Evolutionary conservation across 2,329 filamentous ascomycete genomes (phyloP), one percentile per base, ranked within the genome.

Genomic region (Aspergillus aculeatus): DNA sequence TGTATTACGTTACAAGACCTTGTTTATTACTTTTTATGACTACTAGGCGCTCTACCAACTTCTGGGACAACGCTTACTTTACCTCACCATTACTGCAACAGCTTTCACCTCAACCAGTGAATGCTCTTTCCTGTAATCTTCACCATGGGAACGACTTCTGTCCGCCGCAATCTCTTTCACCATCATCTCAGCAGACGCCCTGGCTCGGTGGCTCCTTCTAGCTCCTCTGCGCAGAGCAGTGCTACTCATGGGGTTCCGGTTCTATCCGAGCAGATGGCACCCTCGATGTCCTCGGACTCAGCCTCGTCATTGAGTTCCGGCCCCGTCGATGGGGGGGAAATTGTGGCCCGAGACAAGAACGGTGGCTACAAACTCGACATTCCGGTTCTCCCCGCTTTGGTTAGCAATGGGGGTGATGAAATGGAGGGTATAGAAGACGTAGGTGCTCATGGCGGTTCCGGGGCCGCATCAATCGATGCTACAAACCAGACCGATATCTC

Each of bases 391-490:
- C 77, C 77, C 21, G 69, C 72, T 9, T 62, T 71, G 16, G 60
- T 75, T 23, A 63, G 71, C n/a, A 75, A 76, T 29, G 73, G 76
- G 53, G 76, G 70, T 3, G 77, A 78, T 38, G 77, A 75, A 32
- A 71, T 77, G 64, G 78, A 79, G 47, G 75, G 73, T 24, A 73
- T 72, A 16, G 78, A 82, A 16, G 83, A 84, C 56, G 82, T 84
- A 65, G 70, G 81, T 81, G 54, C 77, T 77, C 59, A 81, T 80
- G 24, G 75, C 83, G 50, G 88, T 29, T 60, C 64, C 87, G 66
- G 84, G 87, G 57, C 81, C 78, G 62, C 79, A 81, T 68, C 85
- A 84, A 73, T 82, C 73, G 60, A 84, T 50, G 57, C 87, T 70
- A 83, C 82, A 82, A 78, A 58, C 23, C 65, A 64, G 47, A 64